A percentile compares a stretch with the other conserved stretches of the same genome.
phyloP scores from a whole-genome alignment of 208 protist genomes.

The Leishmania aethiopica region DNA sequence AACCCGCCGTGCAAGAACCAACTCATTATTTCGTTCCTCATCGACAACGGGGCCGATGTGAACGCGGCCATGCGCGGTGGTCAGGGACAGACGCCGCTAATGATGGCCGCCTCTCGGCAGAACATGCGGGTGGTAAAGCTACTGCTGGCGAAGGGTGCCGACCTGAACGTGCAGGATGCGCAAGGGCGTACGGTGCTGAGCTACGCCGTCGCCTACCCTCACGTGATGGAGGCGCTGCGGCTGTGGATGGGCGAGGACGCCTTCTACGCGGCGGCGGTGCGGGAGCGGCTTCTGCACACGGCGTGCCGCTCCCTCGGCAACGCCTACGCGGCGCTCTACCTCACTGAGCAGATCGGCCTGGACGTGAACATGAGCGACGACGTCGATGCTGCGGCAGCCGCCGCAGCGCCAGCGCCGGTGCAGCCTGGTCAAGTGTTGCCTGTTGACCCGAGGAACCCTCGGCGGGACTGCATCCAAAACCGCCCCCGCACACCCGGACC shows the following conservation, averaged over 20 bases:
- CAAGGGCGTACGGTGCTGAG: slow-evolving; percentile 45
- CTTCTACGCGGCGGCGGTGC: slow-evolving; percentile 16
- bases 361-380: slow-evolving; percentile 50
- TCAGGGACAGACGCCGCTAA: slow-evolving; percentile 73
- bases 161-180: slow-evolving; percentile 39
- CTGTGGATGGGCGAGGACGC: slow-evolving; percentile 48
- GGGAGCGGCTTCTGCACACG: slow-evolving; percentile 55
- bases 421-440: not conserved
- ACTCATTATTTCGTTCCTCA: slow-evolving; percentile 65
- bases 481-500: not conserved
- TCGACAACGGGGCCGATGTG: slow-evolving; percentile 79
- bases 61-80: slow-evolving; percentile 38
- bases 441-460: not conserved
- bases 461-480: not conserved
- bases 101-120: slow-evolving; percentile 60
- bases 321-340: slow-evolving; percentile 53
- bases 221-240: slow-evolving; percentile 56
- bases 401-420: not conserved
- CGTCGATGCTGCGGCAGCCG: not conserved
- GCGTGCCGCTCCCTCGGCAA: slow-evolving; percentile 48
- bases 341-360: slow-evolving; percentile 66
- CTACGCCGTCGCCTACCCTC: slow-evolving; percentile 62
- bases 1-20: slow-evolving; percentile 42
- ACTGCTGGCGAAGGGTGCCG: slow-evolving; percentile 63
- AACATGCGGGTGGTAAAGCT: slow-evolving; percentile 49